Conservation (phyloP, 139 green algal species). For the Chlorella sp. region DNA sequence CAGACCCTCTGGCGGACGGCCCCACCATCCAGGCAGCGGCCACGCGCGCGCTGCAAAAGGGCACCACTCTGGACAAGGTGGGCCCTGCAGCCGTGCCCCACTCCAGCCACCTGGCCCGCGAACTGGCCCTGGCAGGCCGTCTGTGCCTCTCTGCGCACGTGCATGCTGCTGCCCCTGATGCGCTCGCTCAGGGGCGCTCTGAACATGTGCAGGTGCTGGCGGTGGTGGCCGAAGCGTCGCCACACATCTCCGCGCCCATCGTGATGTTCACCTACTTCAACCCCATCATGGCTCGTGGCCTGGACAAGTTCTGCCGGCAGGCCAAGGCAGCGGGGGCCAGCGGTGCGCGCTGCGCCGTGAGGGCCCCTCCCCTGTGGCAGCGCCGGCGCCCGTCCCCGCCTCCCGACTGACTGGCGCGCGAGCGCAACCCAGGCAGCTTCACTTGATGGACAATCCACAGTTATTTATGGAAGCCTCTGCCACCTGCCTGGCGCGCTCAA, state of each 20-base stretch:
- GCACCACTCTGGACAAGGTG: slow-evolving; percentile 76
- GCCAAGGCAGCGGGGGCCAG: slow-evolving; percentile 85
- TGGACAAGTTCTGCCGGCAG: slow-evolving; percentile 86
- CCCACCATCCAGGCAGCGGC: slow-evolving; percentile 93
- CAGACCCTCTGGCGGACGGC: slow-evolving; percentile 96
- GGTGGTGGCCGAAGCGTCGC: slow-evolving; percentile 60
- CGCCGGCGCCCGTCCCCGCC: not conserved
- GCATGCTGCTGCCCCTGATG: not conserved
- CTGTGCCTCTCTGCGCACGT: not conserved
- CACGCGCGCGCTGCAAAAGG: slow-evolving; percentile 83
- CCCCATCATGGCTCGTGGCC: slow-evolving; percentile 90
- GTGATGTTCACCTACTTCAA: slow-evolving; percentile 99
- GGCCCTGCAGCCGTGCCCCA: too few species aligned
- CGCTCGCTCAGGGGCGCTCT: too few species aligned
- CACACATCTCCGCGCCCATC: slow-evolving; percentile 80
- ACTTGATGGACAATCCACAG: too few species aligned
- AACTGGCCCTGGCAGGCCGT: not conserved
- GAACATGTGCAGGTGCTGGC: slow-evolving; percentile 71
- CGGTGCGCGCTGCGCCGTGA: slow-evolving; percentile 25
- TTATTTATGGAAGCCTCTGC: too few species aligned
- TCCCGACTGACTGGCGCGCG: too few species aligned
- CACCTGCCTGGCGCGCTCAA: not conserved
- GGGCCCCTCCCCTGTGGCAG: not conserved
- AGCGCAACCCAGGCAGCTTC: too few species aligned
- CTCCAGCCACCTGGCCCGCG: too few species aligned